Conservation (phyloP, 1,284 basidiomycete species). For the Microbotryum silenes-acaulis region DNA sequence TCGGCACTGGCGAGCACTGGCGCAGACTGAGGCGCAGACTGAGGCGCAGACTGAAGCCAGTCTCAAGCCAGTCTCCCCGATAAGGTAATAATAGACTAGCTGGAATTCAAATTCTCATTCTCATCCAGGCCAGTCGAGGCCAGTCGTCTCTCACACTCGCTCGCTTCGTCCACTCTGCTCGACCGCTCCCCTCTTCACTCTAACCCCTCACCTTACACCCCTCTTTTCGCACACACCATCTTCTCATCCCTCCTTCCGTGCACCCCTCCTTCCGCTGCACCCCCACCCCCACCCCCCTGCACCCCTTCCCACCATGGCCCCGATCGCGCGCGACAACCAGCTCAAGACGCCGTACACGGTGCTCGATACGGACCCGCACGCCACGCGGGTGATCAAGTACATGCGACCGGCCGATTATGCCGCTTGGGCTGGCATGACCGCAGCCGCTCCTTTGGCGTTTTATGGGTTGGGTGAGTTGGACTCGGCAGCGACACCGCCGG, state of each 20-base stretch:
- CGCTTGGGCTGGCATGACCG: slow-evolving; percentile 71
- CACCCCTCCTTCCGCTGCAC: not conserved
- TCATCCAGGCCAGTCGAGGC: too few species aligned
- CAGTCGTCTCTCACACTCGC: too few species aligned
- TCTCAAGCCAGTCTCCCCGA: too few species aligned
- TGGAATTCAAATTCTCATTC: too few species aligned
- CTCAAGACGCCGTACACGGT: slow-evolving; percentile 31
- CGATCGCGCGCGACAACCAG: slow-evolving; percentile 14
- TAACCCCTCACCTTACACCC: too few species aligned
- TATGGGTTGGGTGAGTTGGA: slow-evolving; percentile 58
- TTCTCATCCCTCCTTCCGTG: too few species aligned
- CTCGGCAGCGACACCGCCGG: too few species aligned
- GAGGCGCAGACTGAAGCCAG: too few species aligned
- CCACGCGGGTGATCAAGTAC: slow-evolving; percentile 77
- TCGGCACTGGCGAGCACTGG: too few species aligned
- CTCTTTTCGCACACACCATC: not conserved
- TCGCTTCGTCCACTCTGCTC: not conserved
- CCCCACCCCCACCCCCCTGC: not conserved
- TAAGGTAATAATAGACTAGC: too few species aligned
- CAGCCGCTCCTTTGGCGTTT: slow-evolving; percentile 65
- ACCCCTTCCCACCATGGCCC: not conserved
- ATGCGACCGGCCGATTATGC: slow-evolving; percentile 83
- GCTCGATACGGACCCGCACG: slow-evolving; percentile 66
- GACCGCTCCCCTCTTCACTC: too few species aligned
- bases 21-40: too few species aligned